A percentile compares a stretch with the other conserved stretches of the same genome.
Conservation (phyloP, 768 basidiomycete species). For the Boletus vermiculosoides region DNA sequence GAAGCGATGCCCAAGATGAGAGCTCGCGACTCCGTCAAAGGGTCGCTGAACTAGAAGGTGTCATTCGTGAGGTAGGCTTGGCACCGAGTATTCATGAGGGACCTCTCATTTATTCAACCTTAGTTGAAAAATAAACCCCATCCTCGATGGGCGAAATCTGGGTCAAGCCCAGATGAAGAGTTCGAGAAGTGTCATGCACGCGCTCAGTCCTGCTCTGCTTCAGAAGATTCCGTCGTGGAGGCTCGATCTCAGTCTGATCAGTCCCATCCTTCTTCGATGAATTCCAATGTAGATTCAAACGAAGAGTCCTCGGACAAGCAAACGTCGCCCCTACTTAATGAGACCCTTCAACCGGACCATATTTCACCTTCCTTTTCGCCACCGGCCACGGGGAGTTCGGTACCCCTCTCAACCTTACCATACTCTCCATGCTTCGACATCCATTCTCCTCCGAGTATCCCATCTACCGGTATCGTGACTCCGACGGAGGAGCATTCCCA, state of each 20-base stretch:
- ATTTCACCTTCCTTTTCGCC: conserved; percentile 33
- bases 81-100: not conserved
- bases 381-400: conserved; percentile 32
- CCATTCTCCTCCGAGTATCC: conserved; percentile 27
- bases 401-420: conserved; percentile 7
- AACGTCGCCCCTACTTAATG: conserved; percentile 1
- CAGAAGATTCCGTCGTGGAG: conserved; percentile 12
- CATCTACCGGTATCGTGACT: conserved; percentile 39
- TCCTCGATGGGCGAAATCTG: conserved; percentile 52
- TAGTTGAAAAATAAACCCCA: conserved; percentile 75
- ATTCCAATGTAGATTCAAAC: conserved; percentile 1
- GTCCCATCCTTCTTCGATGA: conserved; percentile 1
- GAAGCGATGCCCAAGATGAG: conserved; percentile 55
- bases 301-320: conserved; percentile 6
- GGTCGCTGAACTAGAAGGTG: conserved; percentile 80
- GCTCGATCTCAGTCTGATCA: conserved; percentile 2
- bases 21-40: conserved; percentile 64
- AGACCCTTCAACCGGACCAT: conserved; percentile 19
- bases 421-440: conserved; percentile 20
- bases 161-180: conserved; percentile 24
- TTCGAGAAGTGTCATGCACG: conserved; percentile 27
- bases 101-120: not conserved
- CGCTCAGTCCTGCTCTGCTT: conserved; percentile 17
- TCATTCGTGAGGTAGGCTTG: conserved; percentile 67
- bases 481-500: conserved; percentile 45